Conservation (phyloP, 192 early-diverging fungal genomes). For the Kickxella alabastrina region DNA sequence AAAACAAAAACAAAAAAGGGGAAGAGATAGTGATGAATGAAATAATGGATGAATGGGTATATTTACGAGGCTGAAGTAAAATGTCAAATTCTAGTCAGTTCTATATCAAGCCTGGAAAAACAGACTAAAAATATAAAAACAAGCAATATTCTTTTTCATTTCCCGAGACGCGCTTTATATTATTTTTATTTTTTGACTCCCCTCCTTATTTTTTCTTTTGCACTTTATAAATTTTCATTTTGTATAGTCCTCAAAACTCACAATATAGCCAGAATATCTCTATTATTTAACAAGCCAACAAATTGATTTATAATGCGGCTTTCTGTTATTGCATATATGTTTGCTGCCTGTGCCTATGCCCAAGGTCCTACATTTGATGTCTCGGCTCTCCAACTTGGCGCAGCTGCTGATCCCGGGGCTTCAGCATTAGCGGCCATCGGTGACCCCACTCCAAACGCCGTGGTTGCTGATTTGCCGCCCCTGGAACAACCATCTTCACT, state of each 20-base stretch:
- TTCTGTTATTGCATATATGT: slow-evolving; percentile 17
- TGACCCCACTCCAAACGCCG: slow-evolving; percentile 3
- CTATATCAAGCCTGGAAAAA: too few species aligned
- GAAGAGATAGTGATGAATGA: background rate
- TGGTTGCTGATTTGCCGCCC: too few species aligned
- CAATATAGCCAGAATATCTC: too few species aligned
- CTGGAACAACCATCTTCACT: slow-evolving; percentile 5
- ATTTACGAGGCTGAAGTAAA: too few species aligned
- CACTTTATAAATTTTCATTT: background rate
- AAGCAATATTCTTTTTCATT: too few species aligned
- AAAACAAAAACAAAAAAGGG: too few species aligned
- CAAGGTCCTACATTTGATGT: slow-evolving; percentile 10
- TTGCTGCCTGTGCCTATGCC: slow-evolving; percentile 24
- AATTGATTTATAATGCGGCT: slow-evolving; percentile 43
- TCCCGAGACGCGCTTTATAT: background rate
- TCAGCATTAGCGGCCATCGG: background rate
- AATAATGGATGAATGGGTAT: background rate
- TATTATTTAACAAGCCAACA: too few species aligned
- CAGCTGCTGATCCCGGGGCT: background rate
- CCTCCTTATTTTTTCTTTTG: too few species aligned
- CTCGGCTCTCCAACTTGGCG: background rate
- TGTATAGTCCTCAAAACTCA: too few species aligned
- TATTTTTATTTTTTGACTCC: background rate
- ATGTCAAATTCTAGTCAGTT: too few species aligned
- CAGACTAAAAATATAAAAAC: too few species aligned